Evolutionary conservation across 2,329 filamentous ascomycete genomes (phyloP), one percentile per base, ranked within the genome.

Genomic region (Xylariaceae sp.): DNA sequence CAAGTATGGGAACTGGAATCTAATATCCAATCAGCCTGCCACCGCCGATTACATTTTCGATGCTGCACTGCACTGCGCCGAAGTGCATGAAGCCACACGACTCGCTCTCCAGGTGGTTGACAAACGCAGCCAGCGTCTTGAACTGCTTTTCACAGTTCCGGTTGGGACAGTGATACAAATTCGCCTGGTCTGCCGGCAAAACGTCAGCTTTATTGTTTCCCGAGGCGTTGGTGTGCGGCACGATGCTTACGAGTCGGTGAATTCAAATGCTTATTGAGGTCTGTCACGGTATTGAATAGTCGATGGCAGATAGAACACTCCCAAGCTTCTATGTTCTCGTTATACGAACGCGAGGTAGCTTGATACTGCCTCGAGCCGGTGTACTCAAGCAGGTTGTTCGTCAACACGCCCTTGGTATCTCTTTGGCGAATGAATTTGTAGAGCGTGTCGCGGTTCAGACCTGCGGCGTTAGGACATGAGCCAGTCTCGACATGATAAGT

Each of bases 401-500:
- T 77, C 48, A 86, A 76, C 29, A 73, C 2, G 6, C 78, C 74
- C 3, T 70, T 40, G 0, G 73, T 72, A 55, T 86, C 82, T 1
- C 72, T 70, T 9, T 62, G 55, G 1, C 73, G 73, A 6, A 85
- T 67, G 6, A 73, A 64, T 0, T 64, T 59, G 64, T 77, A 77
- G 3, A 86, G 71, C 2, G 59, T 66, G 7, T 80, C 74, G 7
- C 78, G 77, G 62, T 62, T 61, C 0, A 42, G 9, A 0, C 72
- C 51, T 0, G 0, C 30, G n/a, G 79, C 77, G 0, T 66, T 65
- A 0, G 73, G 73, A 50, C 83, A 87, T 0, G 71, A 67, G n/a
- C 77, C 77, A 0, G 62, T 68, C 59, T 87, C 84, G 0, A 86
- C 67, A 58, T 87, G 80, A 63, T 83, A 72, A 0, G 71, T 64